Evolutionary conservation across 176 grass and related monocot species (phyloP).

Genomic region (Puya raimondii): DNA sequence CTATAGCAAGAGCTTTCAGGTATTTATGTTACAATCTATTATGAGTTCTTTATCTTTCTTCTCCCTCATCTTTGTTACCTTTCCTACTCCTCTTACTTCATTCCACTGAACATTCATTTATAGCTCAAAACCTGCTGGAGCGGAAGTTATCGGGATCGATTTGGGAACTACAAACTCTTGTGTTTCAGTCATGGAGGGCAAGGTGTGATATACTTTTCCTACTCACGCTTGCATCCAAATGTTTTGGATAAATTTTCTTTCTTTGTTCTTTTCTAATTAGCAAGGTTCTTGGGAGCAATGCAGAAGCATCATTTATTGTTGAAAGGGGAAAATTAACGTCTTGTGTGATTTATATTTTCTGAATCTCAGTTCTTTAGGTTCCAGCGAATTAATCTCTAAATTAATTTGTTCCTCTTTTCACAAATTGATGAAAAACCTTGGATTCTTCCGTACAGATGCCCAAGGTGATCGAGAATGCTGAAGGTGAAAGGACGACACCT

Average conservation of each 20-base stretch:
- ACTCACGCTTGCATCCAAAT: background rate
- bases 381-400: background rate
- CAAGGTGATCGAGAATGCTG: constrained; percentile 88
- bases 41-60: too few species aligned
- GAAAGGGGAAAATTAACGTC: too few species aligned
- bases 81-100: background rate
- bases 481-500: constrained; percentile 85
- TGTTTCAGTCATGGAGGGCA: constrained; percentile 87
- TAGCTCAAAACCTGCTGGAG: constrained; percentile 57
- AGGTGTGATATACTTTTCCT: constrained; percentile 31
- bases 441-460: constrained; percentile 32
- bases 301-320: background rate
- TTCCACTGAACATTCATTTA: background rate
- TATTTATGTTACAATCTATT: constrained; percentile 3
- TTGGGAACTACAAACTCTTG: constrained; percentile 92
- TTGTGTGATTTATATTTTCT: too few species aligned
- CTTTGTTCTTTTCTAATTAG: background rate
- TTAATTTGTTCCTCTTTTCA: background rate
- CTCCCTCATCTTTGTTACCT: background rate
- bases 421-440: background rate
- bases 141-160: constrained; percentile 89
- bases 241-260: background rate
- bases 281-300: background rate
- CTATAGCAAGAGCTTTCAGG: constrained; percentile 74
- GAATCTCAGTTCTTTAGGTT: too few species aligned